phyloP scores from a whole-genome alignment of 2,329 filamentous ascomycete species.

The Thermothelomyces thermophilus region DNA sequence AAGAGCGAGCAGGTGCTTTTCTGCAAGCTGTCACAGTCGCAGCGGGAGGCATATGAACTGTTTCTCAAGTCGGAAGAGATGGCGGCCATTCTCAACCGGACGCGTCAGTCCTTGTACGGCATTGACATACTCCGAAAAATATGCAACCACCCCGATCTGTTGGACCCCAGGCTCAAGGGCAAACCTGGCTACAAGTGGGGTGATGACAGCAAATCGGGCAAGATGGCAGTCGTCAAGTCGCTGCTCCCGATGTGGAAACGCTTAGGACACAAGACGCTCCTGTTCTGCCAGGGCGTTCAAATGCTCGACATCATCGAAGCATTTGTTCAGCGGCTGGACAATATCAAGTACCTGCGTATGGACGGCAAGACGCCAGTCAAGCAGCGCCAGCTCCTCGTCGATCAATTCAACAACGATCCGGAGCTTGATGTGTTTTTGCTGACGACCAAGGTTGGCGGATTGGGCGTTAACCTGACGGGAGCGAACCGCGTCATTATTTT shows the following conservation, averaged over 20 bases:
- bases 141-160: constrained; percentile 91
- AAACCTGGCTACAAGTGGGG: constrained; percentile 72
- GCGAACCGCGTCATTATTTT: constrained; percentile 96
- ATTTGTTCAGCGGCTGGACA: constrained; percentile 62
- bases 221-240: constrained; percentile 90
- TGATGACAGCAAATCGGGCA: constrained; percentile 71
- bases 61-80: constrained; percentile 83
- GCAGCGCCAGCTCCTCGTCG: constrained; percentile 80
- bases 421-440: constrained; percentile 82
- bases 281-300: constrained; percentile 89
- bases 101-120: constrained; percentile 75
- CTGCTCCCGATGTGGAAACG: constrained; percentile 83
- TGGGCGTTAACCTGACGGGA: constrained; percentile 91
- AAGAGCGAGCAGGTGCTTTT: constrained; percentile 96
- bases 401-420: constrained; percentile 81
- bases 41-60: constrained; percentile 71
- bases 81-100: constrained; percentile 68
- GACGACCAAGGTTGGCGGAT: constrained; percentile 89
- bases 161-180: constrained; percentile 51
- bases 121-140: constrained; percentile 93
- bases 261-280: constrained; percentile 82
- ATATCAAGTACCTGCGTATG: constrained; percentile 78
- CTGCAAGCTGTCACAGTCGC: constrained; percentile 78
- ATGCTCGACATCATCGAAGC: constrained; percentile 93
- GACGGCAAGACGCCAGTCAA: constrained; percentile 88